Conservation (phyloP, 1,139 yeast species). For the Sugiyamaella castrensis region DNA sequence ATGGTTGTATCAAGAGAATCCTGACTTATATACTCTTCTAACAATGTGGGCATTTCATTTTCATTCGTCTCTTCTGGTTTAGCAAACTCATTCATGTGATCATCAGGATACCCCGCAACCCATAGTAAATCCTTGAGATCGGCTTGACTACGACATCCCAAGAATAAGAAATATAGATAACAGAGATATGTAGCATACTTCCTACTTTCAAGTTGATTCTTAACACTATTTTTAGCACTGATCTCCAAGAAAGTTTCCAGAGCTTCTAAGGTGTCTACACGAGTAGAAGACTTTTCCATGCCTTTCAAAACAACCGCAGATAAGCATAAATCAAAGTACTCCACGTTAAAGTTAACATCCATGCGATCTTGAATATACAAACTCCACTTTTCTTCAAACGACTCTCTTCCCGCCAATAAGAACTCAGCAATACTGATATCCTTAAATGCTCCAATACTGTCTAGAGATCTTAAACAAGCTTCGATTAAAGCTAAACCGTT, state of each 20-base stretch:
- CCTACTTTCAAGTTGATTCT: constrained; percentile 13
- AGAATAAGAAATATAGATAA: constrained; percentile 56
- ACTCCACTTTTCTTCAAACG: constrained; percentile 45
- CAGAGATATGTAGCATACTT: constrained; percentile 33
- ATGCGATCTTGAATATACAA: constrained; percentile 49
- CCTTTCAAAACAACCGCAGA: constrained; percentile 59
- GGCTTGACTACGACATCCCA: constrained; percentile 48
- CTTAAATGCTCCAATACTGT: constrained; percentile 31
- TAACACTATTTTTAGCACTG: constrained; percentile 40
- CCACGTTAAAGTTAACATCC: constrained; percentile 40
- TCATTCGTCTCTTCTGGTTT: constrained; percentile 35
- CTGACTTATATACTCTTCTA: constrained; percentile 50
- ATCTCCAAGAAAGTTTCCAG: constrained; percentile 50
- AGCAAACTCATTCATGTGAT: constrained; percentile 32
- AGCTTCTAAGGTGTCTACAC: constrained; percentile 53
- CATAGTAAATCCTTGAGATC: constrained; percentile 48
- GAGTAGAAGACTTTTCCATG: constrained; percentile 57
- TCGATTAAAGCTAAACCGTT: constrained; percentile 31
- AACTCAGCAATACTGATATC: constrained; percentile 25
- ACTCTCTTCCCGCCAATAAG: constrained; percentile 42
- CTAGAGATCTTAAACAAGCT: constrained; percentile 31
- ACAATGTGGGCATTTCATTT: constrained; percentile 46
- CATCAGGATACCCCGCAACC: constrained; percentile 46
- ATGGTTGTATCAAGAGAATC: constrained; percentile 45
- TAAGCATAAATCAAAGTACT: constrained; percentile 56